A percentile compares a stretch with the other conserved stretches of the same genome.
phyloP scores from a whole-genome alignment of 2,329 filamentous ascomycete genomes.

The Venturia carpophila region DNA sequence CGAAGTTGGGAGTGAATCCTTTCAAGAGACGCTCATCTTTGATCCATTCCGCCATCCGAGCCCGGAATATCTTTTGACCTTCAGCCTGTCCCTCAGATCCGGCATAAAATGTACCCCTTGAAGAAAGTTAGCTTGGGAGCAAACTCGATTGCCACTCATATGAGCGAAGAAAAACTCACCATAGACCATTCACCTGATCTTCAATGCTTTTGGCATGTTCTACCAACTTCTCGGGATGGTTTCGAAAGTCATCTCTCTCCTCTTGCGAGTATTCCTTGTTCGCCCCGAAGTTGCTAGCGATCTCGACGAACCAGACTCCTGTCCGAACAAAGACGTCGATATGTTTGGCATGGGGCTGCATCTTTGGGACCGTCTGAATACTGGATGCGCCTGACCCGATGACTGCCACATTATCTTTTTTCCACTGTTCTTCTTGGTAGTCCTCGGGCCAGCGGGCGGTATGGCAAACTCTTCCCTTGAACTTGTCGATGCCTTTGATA shows the following conservation, averaged over 20 bases:
- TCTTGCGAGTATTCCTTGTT: conserved; percentile 27
- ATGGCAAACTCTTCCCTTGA: conserved; percentile 38
- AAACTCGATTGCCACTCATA: not conserved
- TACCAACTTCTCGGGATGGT: conserved; percentile 38
- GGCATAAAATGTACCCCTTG: conserved; percentile 33
- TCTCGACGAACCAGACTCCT: conserved; percentile 41
- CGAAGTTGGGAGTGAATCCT: conserved; percentile 41
- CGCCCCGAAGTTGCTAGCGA: conserved; percentile 39
- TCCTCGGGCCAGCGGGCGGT: conserved; percentile 37
- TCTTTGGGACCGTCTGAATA: conserved; percentile 37
- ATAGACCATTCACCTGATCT: conserved; percentile 43
- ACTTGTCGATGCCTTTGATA: conserved; percentile 35
- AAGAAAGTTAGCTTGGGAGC: not conserved
- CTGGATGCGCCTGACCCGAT: conserved; percentile 36
- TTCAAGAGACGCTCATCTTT: conserved; percentile 37
- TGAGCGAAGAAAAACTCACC: conserved; percentile 26
- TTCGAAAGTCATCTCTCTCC: conserved; percentile 32
- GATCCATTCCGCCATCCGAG: conserved; percentile 44
- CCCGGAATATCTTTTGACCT: conserved; percentile 33
- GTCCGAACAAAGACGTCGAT: conserved; percentile 38
- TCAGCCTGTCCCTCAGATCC: conserved; percentile 35
- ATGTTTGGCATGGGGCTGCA: conserved; percentile 33
- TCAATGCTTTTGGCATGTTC: conserved; percentile 43
- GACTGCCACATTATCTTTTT: conserved; percentile 41
- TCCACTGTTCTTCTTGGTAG: conserved; percentile 33